Evolutionary conservation across 179 eudicot species (phyloP), one percentile per base, ranked within the genome.

Genomic region (Gypsophila paniculata): DNA sequence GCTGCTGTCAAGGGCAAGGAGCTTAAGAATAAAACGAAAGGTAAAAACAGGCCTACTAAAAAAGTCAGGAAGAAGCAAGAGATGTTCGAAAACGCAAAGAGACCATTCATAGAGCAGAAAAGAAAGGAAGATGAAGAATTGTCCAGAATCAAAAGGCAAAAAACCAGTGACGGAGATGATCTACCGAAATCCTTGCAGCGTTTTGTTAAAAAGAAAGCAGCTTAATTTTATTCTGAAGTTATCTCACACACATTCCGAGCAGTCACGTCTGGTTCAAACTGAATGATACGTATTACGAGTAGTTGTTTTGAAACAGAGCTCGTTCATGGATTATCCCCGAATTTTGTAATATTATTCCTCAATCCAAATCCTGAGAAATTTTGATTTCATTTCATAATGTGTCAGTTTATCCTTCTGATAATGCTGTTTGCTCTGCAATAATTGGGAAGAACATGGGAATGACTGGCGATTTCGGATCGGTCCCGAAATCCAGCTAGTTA

Each of bases 1-100:
- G 94, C 71, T 19, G 84, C 79, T 51, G 97, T 87, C 17, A 93
- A 86, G 81, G 68, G 68, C 17, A 68, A 38, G 12, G 48, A 65
- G n/a, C 5, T 84, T 8, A 91, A 94, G 84, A 86, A 90, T 76
- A 94, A 94, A 77, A 94, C 96, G 0, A 91, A 94, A 76, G 99
- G 99, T 46, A 88, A 91, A 81, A 91, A 79, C 72, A 88, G 87
- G 60, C 88, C 93, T 0, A 89, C 96, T 59, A 89, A 83, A 74
- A 61, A 69, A 51, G 80, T 83, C 3, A 88, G 78, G 80, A 94
- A 88, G 82, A 87, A 76, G 80, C 78, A 87, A 57, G 90, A 87
- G 78, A 63, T 69, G 19, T 69, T 86, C 18, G 84, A 72, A 54
- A 80, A 78, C 53, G 96, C 84, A 14, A 94, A 91, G 86, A 84